Evolutionary conservation across 108 stramenopile species (phyloP), one percentile per base, ranked within the genome.

Genomic region (Seminavis robusta): DNA sequence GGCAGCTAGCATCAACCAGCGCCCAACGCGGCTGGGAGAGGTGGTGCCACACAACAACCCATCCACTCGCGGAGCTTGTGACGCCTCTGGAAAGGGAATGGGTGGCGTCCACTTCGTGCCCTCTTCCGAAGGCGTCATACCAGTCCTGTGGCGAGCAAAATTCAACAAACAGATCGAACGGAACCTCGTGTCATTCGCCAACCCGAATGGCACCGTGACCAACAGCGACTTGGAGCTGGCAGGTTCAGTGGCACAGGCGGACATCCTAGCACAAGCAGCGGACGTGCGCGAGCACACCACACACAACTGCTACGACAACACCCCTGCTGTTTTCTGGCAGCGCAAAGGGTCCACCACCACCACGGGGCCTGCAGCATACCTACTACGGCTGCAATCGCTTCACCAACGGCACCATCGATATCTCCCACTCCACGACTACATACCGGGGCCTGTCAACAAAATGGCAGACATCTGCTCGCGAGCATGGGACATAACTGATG

Each of bases 221-320:
- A 77, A 68, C 33, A 63, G 54, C 7, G 76, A 79, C 34, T 33
- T 79, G n/a, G 77, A 79, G 39, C 30, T 65, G 16, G 65, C 73
- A 13, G 72, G 55, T 16, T 67, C 62, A 0, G 38, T 84, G 0
- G 47, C 62, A 1, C 79, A 80, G 24, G 47, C 63, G n/a, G 81
- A 79, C 16, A 58, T 66, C 27, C 28, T 73, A 1, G 65, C 50
- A 6, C 52, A 54, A 1, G 16, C 32, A 23, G 54, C 42, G 41
- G 64, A 76, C 30, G 26, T 71, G 19, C 49, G 63, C 1, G 63
- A 76, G 46, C 62, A 47, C 26, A 71, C 72, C 3, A 27, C 46
- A 20, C 47, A 54, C 0, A 61, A 33, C 19, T 36, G 41, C 8
- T 57, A 42, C 10, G 71, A 77, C 56, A 69, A 76, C 50, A 73